phyloP scores from a whole-genome alignment of 2,329 filamentous ascomycete genomes.

The Lasiodiplodia sp. region DNA sequence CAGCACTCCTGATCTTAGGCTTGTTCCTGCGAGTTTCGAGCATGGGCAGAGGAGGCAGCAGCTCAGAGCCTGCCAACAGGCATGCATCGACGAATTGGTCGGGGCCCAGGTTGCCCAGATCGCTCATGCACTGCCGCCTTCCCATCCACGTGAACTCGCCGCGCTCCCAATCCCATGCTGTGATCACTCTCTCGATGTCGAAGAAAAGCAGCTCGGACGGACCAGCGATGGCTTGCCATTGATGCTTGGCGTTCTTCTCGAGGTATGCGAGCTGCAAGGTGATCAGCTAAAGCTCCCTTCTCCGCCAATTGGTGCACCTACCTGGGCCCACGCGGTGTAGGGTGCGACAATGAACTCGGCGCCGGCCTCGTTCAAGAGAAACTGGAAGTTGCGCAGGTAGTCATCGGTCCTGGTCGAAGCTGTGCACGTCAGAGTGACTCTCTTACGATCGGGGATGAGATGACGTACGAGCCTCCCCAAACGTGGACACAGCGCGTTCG shows the following conservation, averaged over 20 bases:
- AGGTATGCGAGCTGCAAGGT: constrained; percentile 75
- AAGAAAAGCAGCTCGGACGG: constrained; percentile 86
- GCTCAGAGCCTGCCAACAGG: constrained; percentile 82
- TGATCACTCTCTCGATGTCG: constrained; percentile 79
- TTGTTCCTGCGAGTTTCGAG: constrained; percentile 67
- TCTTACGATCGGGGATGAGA: background rate
- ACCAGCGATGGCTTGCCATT: constrained; percentile 78
- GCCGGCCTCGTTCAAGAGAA: constrained; percentile 71
- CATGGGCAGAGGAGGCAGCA: constrained; percentile 79
- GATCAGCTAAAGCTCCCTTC: constrained; percentile 39
- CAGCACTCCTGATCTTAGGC: constrained; percentile 74
- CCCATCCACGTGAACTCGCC: constrained; percentile 69
- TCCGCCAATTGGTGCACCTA: constrained; percentile 50
- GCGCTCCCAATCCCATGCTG: constrained; percentile 70
- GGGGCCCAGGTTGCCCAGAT: constrained; percentile 69
- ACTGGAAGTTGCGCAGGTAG: constrained; percentile 79
- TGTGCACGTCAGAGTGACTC: constrained; percentile 20
- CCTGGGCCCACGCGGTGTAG: constrained; percentile 87
- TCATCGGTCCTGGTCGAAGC: constrained; percentile 55
- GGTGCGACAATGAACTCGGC: constrained; percentile 84
- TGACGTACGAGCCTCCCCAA: constrained; percentile 76
- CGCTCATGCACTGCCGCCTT: constrained; percentile 74
- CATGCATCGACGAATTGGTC: constrained; percentile 83
- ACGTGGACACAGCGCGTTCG: constrained; percentile 81
- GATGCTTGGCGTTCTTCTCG: constrained; percentile 71